These are phyloP conservation scores for Jimgerdemannia lactiflua DNA, from an alignment of 192 early-diverging fungal genomes.

Conservation along the genomic window DNA sequence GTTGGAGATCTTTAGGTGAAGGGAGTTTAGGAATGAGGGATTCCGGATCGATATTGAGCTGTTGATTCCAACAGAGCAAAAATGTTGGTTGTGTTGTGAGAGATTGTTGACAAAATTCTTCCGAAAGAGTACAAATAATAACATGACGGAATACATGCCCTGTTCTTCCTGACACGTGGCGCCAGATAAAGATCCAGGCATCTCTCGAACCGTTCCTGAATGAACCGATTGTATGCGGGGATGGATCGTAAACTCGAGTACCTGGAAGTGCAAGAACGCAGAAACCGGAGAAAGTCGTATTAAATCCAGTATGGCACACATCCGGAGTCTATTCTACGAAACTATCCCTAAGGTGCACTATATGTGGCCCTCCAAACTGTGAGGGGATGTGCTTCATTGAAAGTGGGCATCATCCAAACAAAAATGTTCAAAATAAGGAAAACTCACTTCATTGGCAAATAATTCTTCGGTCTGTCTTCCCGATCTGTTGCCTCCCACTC, in stretches of 20 bases:
- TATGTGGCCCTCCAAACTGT: too few species aligned
- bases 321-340: too few species aligned
- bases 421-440: background rate
- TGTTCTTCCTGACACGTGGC: slow-evolving; percentile 86
- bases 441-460: slow-evolving; percentile 60
- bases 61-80: background rate
- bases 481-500: slow-evolving; percentile 80
- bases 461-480: slow-evolving; percentile 69
- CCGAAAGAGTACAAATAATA: background rate
- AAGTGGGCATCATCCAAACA: too few species aligned
- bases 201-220: slow-evolving; percentile 94
- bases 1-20: slow-evolving; percentile 89
- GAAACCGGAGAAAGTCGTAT: background rate
- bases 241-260: slow-evolving; percentile 77
- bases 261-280: slow-evolving; percentile 15
- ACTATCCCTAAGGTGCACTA: background rate
- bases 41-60: slow-evolving; percentile 86
- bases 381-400: too few species aligned
- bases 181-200: slow-evolving; percentile 97
- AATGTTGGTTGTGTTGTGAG: background rate
- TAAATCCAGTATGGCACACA: too few species aligned
- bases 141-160: slow-evolving; percentile 30
- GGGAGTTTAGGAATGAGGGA: slow-evolving; percentile 95
- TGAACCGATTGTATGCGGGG: slow-evolving; percentile 84
- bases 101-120: background rate